Evolutionary conservation across 176 grass and related monocot species (phyloP), one percentile per base, ranked within the genome.

Genomic region (Alloteropsis semialata): DNA sequence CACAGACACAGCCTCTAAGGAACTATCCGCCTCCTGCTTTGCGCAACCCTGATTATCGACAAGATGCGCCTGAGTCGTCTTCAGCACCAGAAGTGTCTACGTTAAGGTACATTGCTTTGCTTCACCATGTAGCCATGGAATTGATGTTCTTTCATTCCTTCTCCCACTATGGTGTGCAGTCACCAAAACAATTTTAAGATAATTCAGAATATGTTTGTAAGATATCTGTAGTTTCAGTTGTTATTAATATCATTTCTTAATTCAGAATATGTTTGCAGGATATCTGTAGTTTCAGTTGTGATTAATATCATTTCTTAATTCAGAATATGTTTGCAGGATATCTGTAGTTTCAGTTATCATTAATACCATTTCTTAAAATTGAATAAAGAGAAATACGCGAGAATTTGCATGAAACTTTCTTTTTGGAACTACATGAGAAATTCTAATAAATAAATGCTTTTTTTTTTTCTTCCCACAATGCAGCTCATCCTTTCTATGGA

Each of bases 1-100:
- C 92, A 67, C 97, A 99, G 81, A 96, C 91, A 46, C 97, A 90
- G 50, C 93, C 97, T 87, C 79, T 99, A 60, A 82, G 80, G 86
- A 94, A 89, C 30, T 93, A 94, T 63, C 93, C 87, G n/a, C 74
- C 88, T 74, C 65, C 87, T 72, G 82, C 89, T 77, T 50, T 92
- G 50, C 85, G 78, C 29, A 89, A 82, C 72, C 84, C 87, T 72
- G 91, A 92, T 34, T 86, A 87, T 92, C 87, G 79, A 43, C 83
- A 88, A 64, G 93, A 86, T 80, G 85, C 80, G 77, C 68, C 89
- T 32, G 89, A 94, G 72, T 87, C 89, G 56, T 90, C 91, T 69
- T 80, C 80, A 72, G 66, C 33, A 80, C 82, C 86, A 80, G 88
- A 94, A 68, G 83, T 89, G 71, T 38, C 92, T 81, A 53, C 84